Percentiles rank a stretch among this genome's conserved stretches.
phyloP scores from a whole-genome alignment of 768 basidiomycete species.

The Daedaleopsis nitida region DNA sequence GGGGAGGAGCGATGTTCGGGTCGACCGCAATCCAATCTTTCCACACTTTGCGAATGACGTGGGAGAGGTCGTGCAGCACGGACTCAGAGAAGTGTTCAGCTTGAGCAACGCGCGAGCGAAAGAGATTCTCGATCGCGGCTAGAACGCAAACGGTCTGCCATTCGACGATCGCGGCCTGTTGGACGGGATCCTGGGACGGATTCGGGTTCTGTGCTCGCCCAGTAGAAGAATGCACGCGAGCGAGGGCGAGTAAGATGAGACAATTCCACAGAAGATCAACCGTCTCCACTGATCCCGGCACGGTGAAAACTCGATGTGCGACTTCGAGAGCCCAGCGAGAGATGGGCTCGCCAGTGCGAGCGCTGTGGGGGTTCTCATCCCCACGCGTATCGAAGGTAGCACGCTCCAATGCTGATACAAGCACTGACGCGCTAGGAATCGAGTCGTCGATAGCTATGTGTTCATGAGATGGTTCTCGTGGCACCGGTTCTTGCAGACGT shows the following conservation, averaged over 20 bases:
- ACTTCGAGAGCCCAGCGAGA: neutral
- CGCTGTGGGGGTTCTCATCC: neutral
- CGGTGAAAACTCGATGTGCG: neutral
- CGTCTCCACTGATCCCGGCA: neutral
- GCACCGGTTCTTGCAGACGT: neutral
- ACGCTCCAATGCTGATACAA: neutral
- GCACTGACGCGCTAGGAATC: neutral
- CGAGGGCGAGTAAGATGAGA: conserved; percentile 14
- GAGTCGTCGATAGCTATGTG: neutral
- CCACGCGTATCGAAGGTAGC: neutral
- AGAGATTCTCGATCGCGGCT: conserved; percentile 10
- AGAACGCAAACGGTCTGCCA: conserved; percentile 23
- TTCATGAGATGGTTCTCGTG: too few species aligned
- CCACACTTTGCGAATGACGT: conserved; percentile 31
- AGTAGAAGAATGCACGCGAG: conserved; percentile 1
- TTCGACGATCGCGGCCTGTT: conserved; percentile 16
- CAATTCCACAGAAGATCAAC: conserved; percentile 15
- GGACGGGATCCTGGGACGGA: neutral
- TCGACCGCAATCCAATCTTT: conserved; percentile 34
- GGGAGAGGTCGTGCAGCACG: conserved; percentile 7
- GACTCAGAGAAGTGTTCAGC: neutral
- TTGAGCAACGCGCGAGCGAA: neutral
- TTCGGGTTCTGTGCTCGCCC: neutral
- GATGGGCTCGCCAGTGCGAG: neutral
- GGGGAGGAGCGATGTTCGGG: neutral